Percentiles rank a stretch among this genome's conserved stretches.
These are phyloP conservation scores for Cladosporium oxysporum DNA, from an alignment of 2,329 filamentous ascomycete genomes.

Conservation along the genomic window DNA sequence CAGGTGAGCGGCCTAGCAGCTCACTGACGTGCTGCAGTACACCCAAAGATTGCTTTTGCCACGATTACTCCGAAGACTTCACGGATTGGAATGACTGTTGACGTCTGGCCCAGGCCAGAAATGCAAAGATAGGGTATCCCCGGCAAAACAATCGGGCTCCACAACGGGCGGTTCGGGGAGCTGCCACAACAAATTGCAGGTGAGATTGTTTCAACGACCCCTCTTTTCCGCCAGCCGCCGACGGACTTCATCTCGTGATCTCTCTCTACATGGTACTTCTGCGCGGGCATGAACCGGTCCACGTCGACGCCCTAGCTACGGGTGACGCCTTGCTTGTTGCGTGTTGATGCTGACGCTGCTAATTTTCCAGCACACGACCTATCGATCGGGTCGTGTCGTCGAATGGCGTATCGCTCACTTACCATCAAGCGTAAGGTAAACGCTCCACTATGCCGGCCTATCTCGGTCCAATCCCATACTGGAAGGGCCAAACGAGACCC, in stretches of 20 bases:
- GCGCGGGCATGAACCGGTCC: background rate
- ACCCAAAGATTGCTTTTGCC: constrained; percentile 1
- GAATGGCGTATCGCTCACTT: constrained; percentile 1
- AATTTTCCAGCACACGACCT: background rate
- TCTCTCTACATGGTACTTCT: background rate
- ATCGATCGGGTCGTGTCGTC: background rate
- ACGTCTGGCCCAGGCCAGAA: background rate
- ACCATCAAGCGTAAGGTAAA: constrained; percentile 14
- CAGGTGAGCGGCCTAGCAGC: constrained; percentile 10
- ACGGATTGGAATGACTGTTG: background rate
- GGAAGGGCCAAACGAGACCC: constrained; percentile 6
- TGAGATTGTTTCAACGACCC: constrained; percentile 6
- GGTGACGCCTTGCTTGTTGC: background rate
- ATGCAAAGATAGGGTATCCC: constrained; percentile 7
- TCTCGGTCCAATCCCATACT: constrained; percentile 19
- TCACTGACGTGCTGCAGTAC: constrained; percentile 6
- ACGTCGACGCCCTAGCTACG: constrained; percentile 1
- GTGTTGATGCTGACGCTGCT: background rate
- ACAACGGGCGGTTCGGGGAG: constrained; percentile 9
- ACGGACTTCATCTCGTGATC: constrained; percentile 15
- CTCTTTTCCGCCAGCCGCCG: constrained; percentile 7
- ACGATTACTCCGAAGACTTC: background rate
- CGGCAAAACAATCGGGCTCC: constrained; percentile 4
- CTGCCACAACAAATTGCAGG: background rate
- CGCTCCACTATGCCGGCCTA: constrained; percentile 16